Evolutionary conservation across 257 asterid species (phyloP).

Genomic region (Plantago elongata): DNA sequence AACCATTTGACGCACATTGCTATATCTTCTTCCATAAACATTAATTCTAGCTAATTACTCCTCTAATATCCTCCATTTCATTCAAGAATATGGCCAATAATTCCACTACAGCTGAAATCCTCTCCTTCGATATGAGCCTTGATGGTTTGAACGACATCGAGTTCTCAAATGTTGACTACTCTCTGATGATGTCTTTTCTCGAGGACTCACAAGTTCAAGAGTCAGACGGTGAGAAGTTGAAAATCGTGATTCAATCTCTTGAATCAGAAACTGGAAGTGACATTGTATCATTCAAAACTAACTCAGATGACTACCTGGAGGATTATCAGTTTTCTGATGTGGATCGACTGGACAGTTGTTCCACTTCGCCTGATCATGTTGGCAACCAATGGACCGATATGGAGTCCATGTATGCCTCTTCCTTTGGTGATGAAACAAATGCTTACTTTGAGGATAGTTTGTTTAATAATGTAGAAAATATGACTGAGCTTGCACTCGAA

Average conservation of each 20-base stretch:
- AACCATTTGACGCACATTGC: constrained; percentile 1
- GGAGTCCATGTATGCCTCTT: constrained; percentile 1
- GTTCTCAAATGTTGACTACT: constrained; percentile 19
- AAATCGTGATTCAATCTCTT: constrained; percentile 24
- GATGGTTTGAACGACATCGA: constrained; percentile 22
- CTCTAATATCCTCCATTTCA: constrained; percentile 1
- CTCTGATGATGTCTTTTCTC: constrained; percentile 25
- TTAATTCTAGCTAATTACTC: not conserved
- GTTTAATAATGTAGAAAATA: constrained; percentile 8
- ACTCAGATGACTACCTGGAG: not conserved
- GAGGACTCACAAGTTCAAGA: constrained; percentile 24
- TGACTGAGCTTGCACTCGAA: not conserved
- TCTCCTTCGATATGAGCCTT: not conserved
- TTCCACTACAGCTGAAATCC: not conserved
- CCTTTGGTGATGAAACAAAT: not conserved
- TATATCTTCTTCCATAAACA: not conserved
- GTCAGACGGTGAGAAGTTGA: constrained; percentile 17
- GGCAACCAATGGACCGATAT: constrained; percentile 7
- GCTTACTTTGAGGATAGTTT: constrained; percentile 1
- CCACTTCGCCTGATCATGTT: constrained; percentile 11
- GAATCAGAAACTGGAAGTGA: constrained; percentile 22
- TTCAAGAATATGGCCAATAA: constrained; percentile 3
- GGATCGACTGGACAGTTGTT: constrained; percentile 18
- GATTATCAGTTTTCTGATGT: constrained; percentile 6
- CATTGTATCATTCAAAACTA: not conserved